Conservation (phyloP, 768 basidiomycete genomes). For the Lactarius hatsudake region DNA sequence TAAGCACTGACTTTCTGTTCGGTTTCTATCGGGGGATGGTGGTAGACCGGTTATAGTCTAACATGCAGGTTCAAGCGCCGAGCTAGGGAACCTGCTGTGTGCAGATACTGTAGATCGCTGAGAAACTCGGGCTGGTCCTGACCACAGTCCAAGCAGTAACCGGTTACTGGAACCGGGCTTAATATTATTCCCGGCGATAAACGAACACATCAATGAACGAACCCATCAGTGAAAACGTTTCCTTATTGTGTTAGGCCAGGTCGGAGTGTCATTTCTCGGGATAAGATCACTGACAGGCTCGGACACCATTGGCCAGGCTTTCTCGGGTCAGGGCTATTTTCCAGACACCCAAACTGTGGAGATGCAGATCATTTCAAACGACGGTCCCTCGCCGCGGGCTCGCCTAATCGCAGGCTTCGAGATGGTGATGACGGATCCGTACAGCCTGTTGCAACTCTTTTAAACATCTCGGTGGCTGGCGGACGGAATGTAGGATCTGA, state of each 20-base stretch:
- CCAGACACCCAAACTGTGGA: constrained; percentile 21
- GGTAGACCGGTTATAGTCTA: constrained; percentile 1
- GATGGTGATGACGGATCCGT: constrained; percentile 28
- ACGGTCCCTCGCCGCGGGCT: constrained; percentile 24
- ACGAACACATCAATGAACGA: constrained; percentile 20
- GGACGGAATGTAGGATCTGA: constrained; percentile 30
- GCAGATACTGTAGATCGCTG: neutral
- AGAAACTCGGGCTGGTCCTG: neutral
- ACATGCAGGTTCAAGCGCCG: constrained; percentile 1
- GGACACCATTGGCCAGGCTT: constrained; percentile 18
- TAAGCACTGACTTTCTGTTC: constrained; percentile 12
- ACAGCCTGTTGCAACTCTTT: constrained; percentile 32
- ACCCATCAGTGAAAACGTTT: constrained; percentile 18
- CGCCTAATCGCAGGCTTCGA: constrained; percentile 28
- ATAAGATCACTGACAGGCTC: constrained; percentile 13
- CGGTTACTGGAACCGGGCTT: neutral
- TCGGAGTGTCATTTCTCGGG: constrained; percentile 21
- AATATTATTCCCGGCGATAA: constrained; percentile 13
- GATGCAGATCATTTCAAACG: constrained; percentile 25
- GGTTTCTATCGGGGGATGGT: constrained; percentile 1
- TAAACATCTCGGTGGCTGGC: constrained; percentile 26
- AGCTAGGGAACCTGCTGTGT: neutral
- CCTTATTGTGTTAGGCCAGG: constrained; percentile 26
- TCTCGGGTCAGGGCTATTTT: constrained; percentile 19
- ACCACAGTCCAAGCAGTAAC: neutral